Conservation (phyloP, 2,329 filamentous ascomycete species). For the Penicillium italicum region DNA sequence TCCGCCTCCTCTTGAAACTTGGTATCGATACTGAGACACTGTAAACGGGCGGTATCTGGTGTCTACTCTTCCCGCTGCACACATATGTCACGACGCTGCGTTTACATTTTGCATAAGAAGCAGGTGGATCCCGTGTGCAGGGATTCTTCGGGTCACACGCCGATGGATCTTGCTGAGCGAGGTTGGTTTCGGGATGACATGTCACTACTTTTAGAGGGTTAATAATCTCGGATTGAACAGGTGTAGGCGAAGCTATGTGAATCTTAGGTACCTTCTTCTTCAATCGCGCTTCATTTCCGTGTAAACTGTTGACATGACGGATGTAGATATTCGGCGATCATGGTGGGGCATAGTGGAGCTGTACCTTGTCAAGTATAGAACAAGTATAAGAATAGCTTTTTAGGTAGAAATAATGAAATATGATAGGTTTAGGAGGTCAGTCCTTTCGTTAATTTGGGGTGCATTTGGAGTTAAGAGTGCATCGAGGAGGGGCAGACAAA, state of each 20-base stretch:
- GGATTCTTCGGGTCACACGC: background rate
- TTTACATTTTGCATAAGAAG: background rate
- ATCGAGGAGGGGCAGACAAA: background rate
- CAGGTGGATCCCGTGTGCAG: background rate
- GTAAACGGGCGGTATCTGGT: background rate
- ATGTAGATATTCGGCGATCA: background rate
- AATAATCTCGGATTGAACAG: background rate
- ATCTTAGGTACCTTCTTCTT: background rate
- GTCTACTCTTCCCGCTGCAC: background rate
- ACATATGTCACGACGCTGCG: background rate
- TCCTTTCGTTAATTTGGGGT: background rate
- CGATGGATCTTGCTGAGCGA: background rate
- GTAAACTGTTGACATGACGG: background rate
- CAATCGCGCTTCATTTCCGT: background rate
- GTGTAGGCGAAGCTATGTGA: background rate
- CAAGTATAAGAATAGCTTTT: background rate
- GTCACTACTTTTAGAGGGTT: background rate
- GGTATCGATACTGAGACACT: background rate
- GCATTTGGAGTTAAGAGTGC: background rate
- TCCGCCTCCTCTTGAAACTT: background rate
- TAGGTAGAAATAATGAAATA: background rate
- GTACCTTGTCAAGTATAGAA: background rate
- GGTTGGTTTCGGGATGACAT: background rate
- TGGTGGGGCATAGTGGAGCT: conserved; percentile 6
- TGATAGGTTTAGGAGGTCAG: background rate